Evolutionary conservation across 192 early-diverging fungal species (phyloP), one percentile per base, ranked within the genome.

Genomic region (Gaertneriomyces semiglobifer): DNA sequence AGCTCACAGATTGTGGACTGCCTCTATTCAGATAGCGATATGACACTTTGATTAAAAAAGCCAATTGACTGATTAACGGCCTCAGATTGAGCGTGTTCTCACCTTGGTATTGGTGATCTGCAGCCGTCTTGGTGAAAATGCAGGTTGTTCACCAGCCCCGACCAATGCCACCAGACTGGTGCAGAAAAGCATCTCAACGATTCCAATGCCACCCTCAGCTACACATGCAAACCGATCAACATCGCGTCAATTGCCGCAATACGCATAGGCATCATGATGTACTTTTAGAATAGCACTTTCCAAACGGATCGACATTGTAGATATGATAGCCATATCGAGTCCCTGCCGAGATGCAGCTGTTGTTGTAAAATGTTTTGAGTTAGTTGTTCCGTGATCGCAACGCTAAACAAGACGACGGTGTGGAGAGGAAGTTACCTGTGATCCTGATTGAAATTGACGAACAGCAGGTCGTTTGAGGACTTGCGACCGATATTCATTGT

Each of bases 101-200:
- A 94, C 92, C 84, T 99, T 99, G 46, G 96, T 99, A 75, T 99
- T 99, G 44, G 89, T 89, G 52, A 98, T 93, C 69, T 95, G 93
- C 56, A 98, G 79, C 58, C 91, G 81, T 61, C 94, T 83, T 50
- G 94, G 92, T 43, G 91, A 93, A 55, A 92, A 88, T 42, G 86
- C 65, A 19, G 92, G 90, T 63, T 94, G 91, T 67, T 94, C 92
- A 7, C 94, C 93, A 16, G 93, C 88, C 5, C 94, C 96, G 7
- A 98, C 95, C 33, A 99, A 81, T 2, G 96, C 96, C 0, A 99
- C 92, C 6, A 99, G 80, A n/a, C 89, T 92, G 5, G 96, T 99
- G 61, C 88, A 93, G 63, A 96, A 99, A 43, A 99, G 80, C 94
- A 99, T 97, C 79, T 96, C 95, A 40, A 95, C 93, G 54, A 95